Evolutionary conservation across 306 rosid genomes (phyloP), one percentile per base, ranked within the genome.

Genomic region (Erythrophleum fordii): DNA sequence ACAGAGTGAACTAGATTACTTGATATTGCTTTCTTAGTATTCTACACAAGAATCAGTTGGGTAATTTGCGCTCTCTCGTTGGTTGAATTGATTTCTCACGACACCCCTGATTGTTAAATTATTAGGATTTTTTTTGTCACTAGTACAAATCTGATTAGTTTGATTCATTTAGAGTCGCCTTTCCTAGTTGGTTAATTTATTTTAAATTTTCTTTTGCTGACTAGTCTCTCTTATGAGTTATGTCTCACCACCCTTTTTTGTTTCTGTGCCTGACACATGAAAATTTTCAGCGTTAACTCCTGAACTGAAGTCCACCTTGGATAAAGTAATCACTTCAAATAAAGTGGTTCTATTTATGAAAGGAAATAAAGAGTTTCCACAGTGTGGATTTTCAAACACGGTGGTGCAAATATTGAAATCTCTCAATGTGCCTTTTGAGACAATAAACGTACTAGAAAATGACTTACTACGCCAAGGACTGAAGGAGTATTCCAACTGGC

Each of bases 381-480:
- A 93, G 74, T 95, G 99, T 79, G 99, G 99, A 70, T 95, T 95
- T 83, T 95, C 99, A 68, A 88, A 89, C 90, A 95, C 98, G 0
- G 94, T 90, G 26, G 98, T 95, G 62, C 99, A 95, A 44, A 95
- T 95, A 87, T 77, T 95, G 89, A 95, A 73, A 85, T 93, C 99
- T 55, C 58, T 86, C 23, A 90, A 90, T 81, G 96, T 83, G 56
- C 87, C 93, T 48, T 93, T 95, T 20, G 99, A 95, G 76, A 86
- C 97, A 3, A 66, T 90, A 46, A 78, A 95, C 81, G 86, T 95
- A 18, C 85, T 95, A 53, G 99, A 95, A 72, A 93, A 95, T 77
- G 98, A 95, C 74, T 3, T 93, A 0, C 45, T 95, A 77, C 97
- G 98, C 55, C 99, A 86, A 78, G 98, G 93, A 44, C 75, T 95